Evolutionary conservation across 1,284 basidiomycete genomes (phyloP), one percentile per base, ranked within the genome.

Genomic region (Schizophyllum amplum): DNA sequence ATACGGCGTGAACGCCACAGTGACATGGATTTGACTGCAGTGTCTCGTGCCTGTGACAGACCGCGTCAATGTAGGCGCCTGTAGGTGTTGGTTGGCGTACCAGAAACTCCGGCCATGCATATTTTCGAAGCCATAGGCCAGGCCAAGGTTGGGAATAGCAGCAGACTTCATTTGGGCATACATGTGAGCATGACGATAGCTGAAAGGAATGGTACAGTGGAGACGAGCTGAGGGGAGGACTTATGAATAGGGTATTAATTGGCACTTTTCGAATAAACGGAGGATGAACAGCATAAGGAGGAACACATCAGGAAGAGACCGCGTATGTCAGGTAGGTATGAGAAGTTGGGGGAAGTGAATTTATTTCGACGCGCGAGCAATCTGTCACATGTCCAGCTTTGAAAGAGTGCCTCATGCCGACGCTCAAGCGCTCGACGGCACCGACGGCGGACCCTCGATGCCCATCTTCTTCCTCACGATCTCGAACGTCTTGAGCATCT

Each of bases 401-500:
- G 33, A 42, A 42, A 17, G 33, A 13, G 13, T 17, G 13, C 13
- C 33, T 9, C 33, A 42, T 42, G 33, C 33, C 33, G 33, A 42
- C 33, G 33, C 33, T 42, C 33, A 42, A 42, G 33, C 33, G 33
- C 33, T 42, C 33, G 33, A 42, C 33, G 33, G 33, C 33, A 17
- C 33, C 33, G 33, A 42, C 13, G 33, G 33, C 33, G 33, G 33
- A 33, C 75, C 77, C 59, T 85, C 82, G 54, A 91, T 81, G 24
- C 86, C 87, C 88, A 92, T 89, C 80, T 88, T 92, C 78, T 82
- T 85, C 72, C 87, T 78, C 52, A 92, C 88, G 9, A 78, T 63
- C 73, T 91, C 89, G 69, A 90, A 91, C 61, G 89, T 91, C 84
- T 97, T 97, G 73, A 97, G 77, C 87, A 98, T 93, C 85, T 98